phyloP scores from a whole-genome alignment of 106 monocot genomes.

The Dactylorhiza incarnata region DNA sequence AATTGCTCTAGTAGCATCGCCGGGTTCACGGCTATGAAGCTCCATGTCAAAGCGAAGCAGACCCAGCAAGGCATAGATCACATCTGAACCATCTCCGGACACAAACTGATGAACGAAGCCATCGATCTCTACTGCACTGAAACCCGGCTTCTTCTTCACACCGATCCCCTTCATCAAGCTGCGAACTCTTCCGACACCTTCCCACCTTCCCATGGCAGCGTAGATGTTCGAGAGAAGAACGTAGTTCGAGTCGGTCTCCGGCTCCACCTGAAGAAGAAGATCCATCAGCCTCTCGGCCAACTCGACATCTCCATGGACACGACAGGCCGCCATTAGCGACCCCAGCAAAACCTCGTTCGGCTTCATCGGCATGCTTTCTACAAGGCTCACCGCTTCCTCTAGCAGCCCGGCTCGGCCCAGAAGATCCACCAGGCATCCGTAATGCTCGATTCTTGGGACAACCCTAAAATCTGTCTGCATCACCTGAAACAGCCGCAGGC shows the following conservation, averaged over 20 bases:
- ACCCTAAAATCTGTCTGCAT: constrained; percentile 17
- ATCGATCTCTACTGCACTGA: constrained; percentile 41
- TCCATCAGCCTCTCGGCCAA: constrained; percentile 44
- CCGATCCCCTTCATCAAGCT: constrained; percentile 39
- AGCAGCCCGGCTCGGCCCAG: constrained; percentile 35
- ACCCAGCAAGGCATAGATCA: constrained; percentile 30
- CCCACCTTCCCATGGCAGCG: constrained; percentile 52
- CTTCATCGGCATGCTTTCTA: constrained; percentile 37
- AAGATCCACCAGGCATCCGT: constrained; percentile 47
- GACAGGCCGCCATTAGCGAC: constrained; percentile 48
- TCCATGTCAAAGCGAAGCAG: constrained; percentile 30
- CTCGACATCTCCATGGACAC: constrained; percentile 30
- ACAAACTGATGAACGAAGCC: constrained; percentile 37
- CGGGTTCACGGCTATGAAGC: neutral
- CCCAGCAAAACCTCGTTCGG: constrained; percentile 54
- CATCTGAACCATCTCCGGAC: constrained; percentile 29
- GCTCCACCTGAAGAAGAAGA: constrained; percentile 36
- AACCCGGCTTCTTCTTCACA: constrained; percentile 40
- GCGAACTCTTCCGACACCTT: constrained; percentile 28
- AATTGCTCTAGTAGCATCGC: neutral
- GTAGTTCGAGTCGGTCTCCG: constrained; percentile 36
- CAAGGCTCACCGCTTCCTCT: constrained; percentile 36
- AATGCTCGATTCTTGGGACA: constrained; percentile 29
- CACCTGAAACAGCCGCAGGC: constrained; percentile 22
- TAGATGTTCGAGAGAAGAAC: constrained; percentile 58